Base-by-base conservation (phyloP, 139 green algal genomes). In the Micractinium sp. region DNA sequence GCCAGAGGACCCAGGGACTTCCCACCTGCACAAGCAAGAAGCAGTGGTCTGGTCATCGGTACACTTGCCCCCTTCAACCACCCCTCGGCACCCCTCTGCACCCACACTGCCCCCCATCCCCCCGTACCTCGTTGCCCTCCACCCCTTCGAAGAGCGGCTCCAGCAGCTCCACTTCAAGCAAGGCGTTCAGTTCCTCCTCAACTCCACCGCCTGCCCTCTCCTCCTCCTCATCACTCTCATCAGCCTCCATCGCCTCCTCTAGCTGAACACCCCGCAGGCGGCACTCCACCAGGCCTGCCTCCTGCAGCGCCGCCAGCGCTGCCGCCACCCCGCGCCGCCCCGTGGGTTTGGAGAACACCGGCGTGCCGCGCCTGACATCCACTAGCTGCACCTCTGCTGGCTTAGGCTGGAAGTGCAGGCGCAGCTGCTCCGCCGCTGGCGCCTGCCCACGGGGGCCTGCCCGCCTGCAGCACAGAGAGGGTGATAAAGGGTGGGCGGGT, bases 321-420 rank as follows among this genome's bases (percentile, higher is more conserved):
- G 61, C 22, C 7, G 61, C 13, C 33, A 78, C 22, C 35, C 82
- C 61, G 0, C 82, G 82, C 22, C 82, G 61, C 3, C 61, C 61
- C 61, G 76, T 63, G 31, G 35, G 61, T 61, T 35, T n/a, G 33
- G 31, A 33, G 14, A 87, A 77, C 35, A 78, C 35, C 35, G 25
- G 35, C 61, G 7, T 14, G 2, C 56, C 19, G 60, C 13, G 27
- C 53, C 13, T 12, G 12, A 2, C 22, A 12, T 87, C 82, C 35
- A 87, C 35, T 12, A 87, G 82, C 35, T 77, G 61, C 35, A 76
- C 35, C 82, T 87, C 82, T 63, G 76, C 76, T 27, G 60, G 82
- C 20, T 13, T 63, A 61, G 76, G 73, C 18, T 69, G 82, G 60
- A 87, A 35, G 22, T 31, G 35, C 82, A 87, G 61, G 47, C 27